Evolutionary conservation across 192 early-diverging fungal species (phyloP).

Genomic region (Coemansia sp.): DNA sequence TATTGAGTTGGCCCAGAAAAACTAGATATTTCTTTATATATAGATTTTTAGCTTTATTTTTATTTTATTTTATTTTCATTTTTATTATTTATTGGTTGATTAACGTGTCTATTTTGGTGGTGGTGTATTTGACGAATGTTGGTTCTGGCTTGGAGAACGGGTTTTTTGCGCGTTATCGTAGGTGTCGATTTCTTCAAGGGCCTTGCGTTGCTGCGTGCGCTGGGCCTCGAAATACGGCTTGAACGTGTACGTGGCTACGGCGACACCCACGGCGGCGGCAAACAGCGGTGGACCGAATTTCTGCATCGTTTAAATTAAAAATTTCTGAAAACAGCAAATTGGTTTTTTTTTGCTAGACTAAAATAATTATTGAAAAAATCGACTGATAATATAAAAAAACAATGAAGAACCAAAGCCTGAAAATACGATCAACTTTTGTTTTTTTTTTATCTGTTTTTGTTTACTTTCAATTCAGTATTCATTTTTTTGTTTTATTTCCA

Average conservation of each 20-base stretch:
- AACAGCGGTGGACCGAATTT: slow-evolving; percentile 31
- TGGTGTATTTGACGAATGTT: not conserved
- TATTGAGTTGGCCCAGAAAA: slow-evolving; percentile 40
- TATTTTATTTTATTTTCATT: no score
- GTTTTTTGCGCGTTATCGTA: not conserved
- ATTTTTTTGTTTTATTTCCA: not conserved
- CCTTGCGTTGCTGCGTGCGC: not conserved
- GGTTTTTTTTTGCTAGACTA: no score
- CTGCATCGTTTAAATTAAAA: not conserved
- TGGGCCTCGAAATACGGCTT: slow-evolving; percentile 8
- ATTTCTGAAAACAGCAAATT: no score
- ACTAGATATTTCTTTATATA: not conserved
- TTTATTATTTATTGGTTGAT: slow-evolving; percentile 1
- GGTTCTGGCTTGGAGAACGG: not conserved
- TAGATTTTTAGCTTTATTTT: no score
- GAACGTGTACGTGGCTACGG: slow-evolving; percentile 35
- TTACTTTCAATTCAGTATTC: not conserved
- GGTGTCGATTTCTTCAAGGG: slow-evolving; percentile 14
- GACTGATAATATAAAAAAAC: not conserved
- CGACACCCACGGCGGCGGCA: slow-evolving; percentile 21
- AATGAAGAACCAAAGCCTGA: no score
- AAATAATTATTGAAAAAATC: no score
- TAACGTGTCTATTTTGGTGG: not conserved
- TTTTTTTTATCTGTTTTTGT: not conserved
- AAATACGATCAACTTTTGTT: no score